These are phyloP conservation scores for Aspergillus hiratsukae DNA, from an alignment of 2,329 filamentous ascomycete species.

Conservation along the genomic window DNA sequence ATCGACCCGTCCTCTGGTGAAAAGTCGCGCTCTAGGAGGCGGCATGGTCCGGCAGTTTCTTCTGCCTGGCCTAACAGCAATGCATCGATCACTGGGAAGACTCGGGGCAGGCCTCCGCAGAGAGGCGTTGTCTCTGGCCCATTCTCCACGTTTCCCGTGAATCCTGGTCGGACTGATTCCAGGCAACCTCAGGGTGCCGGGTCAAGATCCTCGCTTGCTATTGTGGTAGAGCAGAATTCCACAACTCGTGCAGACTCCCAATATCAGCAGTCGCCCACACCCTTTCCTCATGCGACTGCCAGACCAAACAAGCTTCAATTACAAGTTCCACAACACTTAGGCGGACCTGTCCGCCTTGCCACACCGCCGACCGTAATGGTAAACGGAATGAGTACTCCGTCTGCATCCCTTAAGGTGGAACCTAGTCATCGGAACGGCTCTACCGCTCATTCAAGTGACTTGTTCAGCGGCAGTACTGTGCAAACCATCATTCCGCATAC, in stretches of 20 bases:
- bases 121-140: slow-evolving; percentile 62
- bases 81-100: slow-evolving; percentile 61
- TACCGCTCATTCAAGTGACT: slow-evolving; percentile 2
- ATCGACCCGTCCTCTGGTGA: slow-evolving; percentile 57
- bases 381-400: slow-evolving; percentile 30
- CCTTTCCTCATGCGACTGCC: slow-evolving; percentile 14
- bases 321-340: slow-evolving; percentile 39
- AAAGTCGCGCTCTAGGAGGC: slow-evolving; percentile 46
- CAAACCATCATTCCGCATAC: background rate
- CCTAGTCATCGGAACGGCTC: slow-evolving; percentile 14
- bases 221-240: slow-evolving; percentile 40
- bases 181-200: slow-evolving; percentile 41
- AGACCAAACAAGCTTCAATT: slow-evolving; percentile 39
- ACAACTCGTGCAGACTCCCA: slow-evolving; percentile 14
- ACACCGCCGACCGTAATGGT: slow-evolving; percentile 40
- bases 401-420: slow-evolving; percentile 12
- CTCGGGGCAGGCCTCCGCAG: slow-evolving; percentile 73
- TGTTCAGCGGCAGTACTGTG: background rate
- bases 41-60: slow-evolving; percentile 81
- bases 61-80: slow-evolving; percentile 78
- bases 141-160: slow-evolving; percentile 65
- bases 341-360: slow-evolving; percentile 39
- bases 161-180: slow-evolving; percentile 48
- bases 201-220: slow-evolving; percentile 37
- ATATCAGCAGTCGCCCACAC: slow-evolving; percentile 25